Percentiles rank a stretch among this genome's conserved stretches.
Conservation (phyloP, 2,329 filamentous ascomycete genomes). For the Stachybotrys elegans region DNA sequence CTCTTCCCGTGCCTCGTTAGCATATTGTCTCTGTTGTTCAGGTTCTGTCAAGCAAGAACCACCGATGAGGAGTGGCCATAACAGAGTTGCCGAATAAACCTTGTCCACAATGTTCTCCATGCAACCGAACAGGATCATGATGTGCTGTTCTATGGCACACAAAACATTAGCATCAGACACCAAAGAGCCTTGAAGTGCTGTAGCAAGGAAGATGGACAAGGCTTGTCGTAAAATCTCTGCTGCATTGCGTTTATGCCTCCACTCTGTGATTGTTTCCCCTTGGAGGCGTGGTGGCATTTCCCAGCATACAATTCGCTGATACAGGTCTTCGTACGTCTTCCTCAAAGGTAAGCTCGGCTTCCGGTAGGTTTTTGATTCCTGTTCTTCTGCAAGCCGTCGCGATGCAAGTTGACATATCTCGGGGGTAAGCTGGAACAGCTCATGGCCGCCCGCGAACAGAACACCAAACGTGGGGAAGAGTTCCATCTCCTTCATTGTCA, state of each 20-base stretch:
- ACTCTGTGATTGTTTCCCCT: background rate
- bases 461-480: background rate
- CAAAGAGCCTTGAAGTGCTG: slow-evolving; percentile 3
- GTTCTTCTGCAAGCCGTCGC: slow-evolving; percentile 2
- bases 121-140: background rate
- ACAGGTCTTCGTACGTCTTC: background rate
- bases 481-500: slow-evolving; percentile 1
- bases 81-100: slow-evolving; percentile 1
- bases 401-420: slow-evolving; percentile 2
- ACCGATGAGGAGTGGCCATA: slow-evolving; percentile 4
- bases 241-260: background rate
- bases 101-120: background rate
- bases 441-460: slow-evolving; percentile 4
- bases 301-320: background rate
- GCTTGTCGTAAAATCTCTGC: slow-evolving; percentile 4
- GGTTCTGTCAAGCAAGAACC: slow-evolving; percentile 1
- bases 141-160: background rate
- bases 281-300: background rate
- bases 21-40: background rate
- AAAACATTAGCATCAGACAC: background rate
- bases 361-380: background rate
- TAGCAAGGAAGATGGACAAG: slow-evolving; percentile 5
- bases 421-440: slow-evolving; percentile 1
- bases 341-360: background rate
- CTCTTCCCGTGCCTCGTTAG: background rate